Evolutionary conservation across 2,329 filamentous ascomycete species (phyloP).

Genomic region (Neocatenulostroma microsporum): DNA sequence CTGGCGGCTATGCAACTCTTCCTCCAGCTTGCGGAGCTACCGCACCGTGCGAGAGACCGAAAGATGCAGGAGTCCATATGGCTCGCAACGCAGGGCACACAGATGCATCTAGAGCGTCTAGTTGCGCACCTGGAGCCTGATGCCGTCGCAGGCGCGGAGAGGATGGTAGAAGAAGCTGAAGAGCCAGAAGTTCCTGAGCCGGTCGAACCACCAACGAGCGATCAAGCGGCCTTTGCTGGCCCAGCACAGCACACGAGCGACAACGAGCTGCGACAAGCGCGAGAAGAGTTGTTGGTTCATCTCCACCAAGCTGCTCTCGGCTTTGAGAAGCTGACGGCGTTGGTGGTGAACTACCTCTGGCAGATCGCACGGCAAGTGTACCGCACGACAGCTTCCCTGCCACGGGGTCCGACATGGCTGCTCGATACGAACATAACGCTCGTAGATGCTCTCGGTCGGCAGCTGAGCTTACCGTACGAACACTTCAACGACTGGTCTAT

Average conservation of each 20-base stretch:
- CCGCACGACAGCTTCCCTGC: not conserved
- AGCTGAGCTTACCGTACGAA: slow-evolving; percentile 1
- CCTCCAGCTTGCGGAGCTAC: not conserved
- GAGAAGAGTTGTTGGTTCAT: too few species aligned
- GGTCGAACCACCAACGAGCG: too few species aligned
- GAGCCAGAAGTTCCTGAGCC: too few species aligned
- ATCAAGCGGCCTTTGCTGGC: too few species aligned
- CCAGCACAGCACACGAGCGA: too few species aligned
- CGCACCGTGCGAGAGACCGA: not conserved
- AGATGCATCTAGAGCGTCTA: not conserved
- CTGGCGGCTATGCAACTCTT: not conserved
- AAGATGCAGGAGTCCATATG: not conserved
- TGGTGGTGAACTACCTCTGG: not conserved
- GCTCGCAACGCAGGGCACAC: not conserved
- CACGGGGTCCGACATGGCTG: not conserved
- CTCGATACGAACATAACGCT: slow-evolving; percentile 1
- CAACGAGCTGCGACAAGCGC: too few species aligned
- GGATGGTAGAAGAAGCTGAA: too few species aligned
- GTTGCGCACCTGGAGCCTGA: not conserved
- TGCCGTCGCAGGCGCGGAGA: not conserved
- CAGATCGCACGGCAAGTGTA: not conserved
- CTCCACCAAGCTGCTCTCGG: too few species aligned
- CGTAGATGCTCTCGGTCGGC: not conserved
- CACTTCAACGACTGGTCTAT: not conserved
- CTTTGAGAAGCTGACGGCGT: too few species aligned